Base-by-base conservation (phyloP, 805 yeast genomes). In the Starmerella riodocensis region DNA sequence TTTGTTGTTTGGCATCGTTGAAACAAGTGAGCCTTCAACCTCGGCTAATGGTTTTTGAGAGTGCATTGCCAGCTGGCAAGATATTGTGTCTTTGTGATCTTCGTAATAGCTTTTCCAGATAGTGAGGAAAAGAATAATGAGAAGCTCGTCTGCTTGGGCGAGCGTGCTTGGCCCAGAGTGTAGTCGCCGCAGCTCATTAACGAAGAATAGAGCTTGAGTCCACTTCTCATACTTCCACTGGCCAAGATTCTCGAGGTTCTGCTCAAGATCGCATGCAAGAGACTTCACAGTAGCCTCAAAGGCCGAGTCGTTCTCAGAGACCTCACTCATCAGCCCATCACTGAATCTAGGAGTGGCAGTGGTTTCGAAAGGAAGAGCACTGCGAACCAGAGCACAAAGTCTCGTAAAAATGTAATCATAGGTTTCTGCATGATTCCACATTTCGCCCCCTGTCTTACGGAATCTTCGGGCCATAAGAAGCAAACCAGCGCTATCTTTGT, bases 381-480 rank as follows among this genome's bases (percentile, higher is more conserved):
- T 54, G 46, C 78, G 65, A 2, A 70, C 63, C 22, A 78, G 59
- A n/a, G 56, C 53, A 49, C 82, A 74, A 3, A 73, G 60, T 1
- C 66, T 54, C 0, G 65, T 55, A 47, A 78, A 74, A 3, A 76
- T 61, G 23, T 58, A 58, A 42, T 79, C 91, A 85, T 91, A 84
- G 0, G 76, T 71, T 34, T 63, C 66, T 17, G 67, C 61, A 31
- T 79, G 70, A 31, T 70, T 64, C 3, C 81, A 64, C 83, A 88
- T 80, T 3, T 81, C 79, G 0, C 86, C 68, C 13, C 81, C 78
- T 37, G 79, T 74, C 31, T 84, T 67, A 41, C 96, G 69, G n/a
- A 88, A 64, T 49, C 83, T 80, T 28, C 76, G 79, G 9, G 77
- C 68, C 53, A 86, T 66, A 5, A 65, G 59, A 2, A 75, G 64